Conservation (phyloP, 1,284 basidiomycete genomes). For the Phlebopus sp. region DNA sequence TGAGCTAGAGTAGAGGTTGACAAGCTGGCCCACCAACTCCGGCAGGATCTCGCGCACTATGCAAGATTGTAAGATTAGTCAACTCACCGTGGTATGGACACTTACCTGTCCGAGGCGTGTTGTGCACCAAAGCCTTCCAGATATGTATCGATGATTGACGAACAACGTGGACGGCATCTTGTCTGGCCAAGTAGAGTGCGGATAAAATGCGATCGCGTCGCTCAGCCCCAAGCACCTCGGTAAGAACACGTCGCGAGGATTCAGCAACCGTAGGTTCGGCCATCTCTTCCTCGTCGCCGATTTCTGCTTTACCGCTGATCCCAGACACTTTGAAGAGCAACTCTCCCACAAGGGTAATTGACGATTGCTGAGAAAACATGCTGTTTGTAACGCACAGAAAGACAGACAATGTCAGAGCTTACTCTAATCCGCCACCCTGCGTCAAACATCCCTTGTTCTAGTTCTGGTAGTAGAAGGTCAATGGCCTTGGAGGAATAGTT, state of each 20-base stretch:
- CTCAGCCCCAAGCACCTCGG: conserved; percentile 87
- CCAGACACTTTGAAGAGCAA: conserved; percentile 98
- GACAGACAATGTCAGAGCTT: conserved; percentile 27
- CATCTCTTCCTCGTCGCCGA: conserved; percentile 78
- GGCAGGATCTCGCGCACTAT: conserved; percentile 92
- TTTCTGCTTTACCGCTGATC: conserved; percentile 87
- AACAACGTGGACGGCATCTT: conserved; percentile 89
- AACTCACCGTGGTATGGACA: background rate
- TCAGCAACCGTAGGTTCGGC: conserved; percentile 68
- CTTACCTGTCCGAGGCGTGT: conserved; percentile 78
- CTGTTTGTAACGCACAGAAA: background rate
- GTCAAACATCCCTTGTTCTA: conserved; percentile 96
- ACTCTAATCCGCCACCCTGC: conserved; percentile 93
- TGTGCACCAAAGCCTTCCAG: conserved; percentile 97
- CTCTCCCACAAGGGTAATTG: conserved; percentile 94
- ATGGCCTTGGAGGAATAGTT: conserved; percentile 94
- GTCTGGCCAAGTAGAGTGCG: conserved; percentile 89
- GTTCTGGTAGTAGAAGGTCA: conserved; percentile 90
- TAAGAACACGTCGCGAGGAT: conserved; percentile 79
- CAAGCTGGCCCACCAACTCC: conserved; percentile 77
- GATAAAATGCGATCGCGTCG: conserved; percentile 89
- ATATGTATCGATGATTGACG: conserved; percentile 93
- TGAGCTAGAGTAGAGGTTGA: conserved; percentile 73
- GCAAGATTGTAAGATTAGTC: background rate
- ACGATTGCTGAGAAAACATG: conserved; percentile 67